Conservation (phyloP, 805 yeast genomes). For the Ogataea polymorpha region DNA sequence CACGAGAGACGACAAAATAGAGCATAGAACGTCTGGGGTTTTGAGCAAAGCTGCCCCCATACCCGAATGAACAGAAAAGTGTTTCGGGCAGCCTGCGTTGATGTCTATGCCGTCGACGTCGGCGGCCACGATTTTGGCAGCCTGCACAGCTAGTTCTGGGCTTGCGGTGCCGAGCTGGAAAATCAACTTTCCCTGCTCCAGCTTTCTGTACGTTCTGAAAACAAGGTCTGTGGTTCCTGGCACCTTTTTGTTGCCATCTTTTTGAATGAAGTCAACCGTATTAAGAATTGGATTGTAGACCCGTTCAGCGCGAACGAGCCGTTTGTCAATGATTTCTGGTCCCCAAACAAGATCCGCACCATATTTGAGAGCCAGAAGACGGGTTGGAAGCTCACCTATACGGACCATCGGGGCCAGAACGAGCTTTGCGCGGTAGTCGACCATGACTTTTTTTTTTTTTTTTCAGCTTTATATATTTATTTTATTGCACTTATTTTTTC, state of each 20-base stretch:
- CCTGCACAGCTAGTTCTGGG: constrained; percentile 82
- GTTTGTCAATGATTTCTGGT: constrained; percentile 91
- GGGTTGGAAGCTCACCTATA: constrained; percentile 89
- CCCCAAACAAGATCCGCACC: constrained; percentile 97
- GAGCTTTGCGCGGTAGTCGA: constrained; percentile 70
- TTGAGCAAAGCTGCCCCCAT: constrained; percentile 94
- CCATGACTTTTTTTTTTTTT: constrained; percentile 37
- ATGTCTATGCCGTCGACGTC: constrained; percentile 94
- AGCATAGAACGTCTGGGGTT: constrained; percentile 76
- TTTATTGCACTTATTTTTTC: not conserved
- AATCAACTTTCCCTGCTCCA: constrained; percentile 65
- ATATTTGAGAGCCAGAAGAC: constrained; percentile 71
- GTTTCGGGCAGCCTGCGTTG: constrained; percentile 97
- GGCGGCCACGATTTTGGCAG: constrained; percentile 72
- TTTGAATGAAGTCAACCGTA: constrained; percentile 57
- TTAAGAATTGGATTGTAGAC: constrained; percentile 51
- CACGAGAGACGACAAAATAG: constrained; percentile 67
- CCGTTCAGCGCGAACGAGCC: constrained; percentile 68
- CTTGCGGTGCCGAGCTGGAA: constrained; percentile 90
- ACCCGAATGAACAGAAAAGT: constrained; percentile 89
- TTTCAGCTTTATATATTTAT: not conserved
- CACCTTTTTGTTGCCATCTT: constrained; percentile 38
- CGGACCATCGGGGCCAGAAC: constrained; percentile 97
- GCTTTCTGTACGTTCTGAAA: constrained; percentile 66
- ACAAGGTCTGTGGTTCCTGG: constrained; percentile 49